Conservation (phyloP, 1,284 basidiomycete species). For the Bjerkandera adusta region DNA sequence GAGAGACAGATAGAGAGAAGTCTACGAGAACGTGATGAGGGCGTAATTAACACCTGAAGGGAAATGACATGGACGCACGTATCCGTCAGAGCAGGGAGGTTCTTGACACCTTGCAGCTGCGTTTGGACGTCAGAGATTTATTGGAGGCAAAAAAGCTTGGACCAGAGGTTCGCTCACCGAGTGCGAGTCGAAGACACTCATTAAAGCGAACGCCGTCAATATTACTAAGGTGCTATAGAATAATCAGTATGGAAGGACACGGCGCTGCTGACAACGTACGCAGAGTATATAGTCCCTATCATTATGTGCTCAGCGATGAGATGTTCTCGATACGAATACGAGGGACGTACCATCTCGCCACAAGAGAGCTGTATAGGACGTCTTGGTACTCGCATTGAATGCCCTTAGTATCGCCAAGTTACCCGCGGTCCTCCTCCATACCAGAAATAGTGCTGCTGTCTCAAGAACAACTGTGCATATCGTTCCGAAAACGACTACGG, state of each 20-base stretch:
- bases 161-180: neutral
- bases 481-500: constrained; percentile 10
- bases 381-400: neutral
- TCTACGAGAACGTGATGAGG: neutral
- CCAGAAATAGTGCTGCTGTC: constrained; percentile 6
- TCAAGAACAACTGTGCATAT: constrained; percentile 11
- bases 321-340: too few species aligned
- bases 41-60: neutral
- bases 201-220: constrained; percentile 3
- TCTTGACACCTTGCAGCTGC: constrained; percentile 10
- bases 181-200: constrained; percentile 5
- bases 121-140: neutral
- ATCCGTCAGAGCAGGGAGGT: constrained; percentile 8
- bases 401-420: constrained; percentile 1
- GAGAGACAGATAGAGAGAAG: constrained; percentile 10
- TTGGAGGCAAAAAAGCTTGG: neutral
- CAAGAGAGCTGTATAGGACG: neutral
- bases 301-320: neutral
- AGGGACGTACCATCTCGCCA: constrained; percentile 6
- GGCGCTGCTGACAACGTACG: neutral
- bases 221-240: neutral
- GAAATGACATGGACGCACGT: constrained; percentile 2
- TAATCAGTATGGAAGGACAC: neutral
- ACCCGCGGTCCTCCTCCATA: constrained; percentile 11
- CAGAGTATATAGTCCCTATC: constrained; percentile 14